Conservation (phyloP, 495 filamentous ascomycete species). For the Friedmanniomyces simplex region DNA sequence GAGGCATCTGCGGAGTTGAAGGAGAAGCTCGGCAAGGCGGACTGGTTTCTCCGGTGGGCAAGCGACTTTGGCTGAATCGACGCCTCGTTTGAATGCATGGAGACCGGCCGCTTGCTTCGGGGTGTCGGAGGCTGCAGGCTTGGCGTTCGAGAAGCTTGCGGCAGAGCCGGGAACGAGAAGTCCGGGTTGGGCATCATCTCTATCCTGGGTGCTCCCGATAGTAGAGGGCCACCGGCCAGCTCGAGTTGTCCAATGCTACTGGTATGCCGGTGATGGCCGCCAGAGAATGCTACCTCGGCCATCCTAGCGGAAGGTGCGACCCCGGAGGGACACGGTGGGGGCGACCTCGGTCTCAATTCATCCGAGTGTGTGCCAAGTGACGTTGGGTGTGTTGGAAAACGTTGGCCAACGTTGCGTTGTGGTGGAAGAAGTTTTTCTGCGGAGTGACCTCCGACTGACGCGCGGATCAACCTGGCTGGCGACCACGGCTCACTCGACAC, state of each 20-base stretch:
- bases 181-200: slow-evolving; percentile 18
- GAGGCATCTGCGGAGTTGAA: slow-evolving; percentile 29
- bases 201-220: slow-evolving; percentile 9
- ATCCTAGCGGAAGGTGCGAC: slow-evolving; percentile 4
- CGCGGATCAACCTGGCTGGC: too few relatives aligned
- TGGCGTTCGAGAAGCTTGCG: not conserved
- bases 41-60: slow-evolving; percentile 19
- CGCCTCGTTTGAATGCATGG: slow-evolving; percentile 11
- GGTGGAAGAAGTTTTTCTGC: too few relatives aligned
- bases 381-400: not conserved
- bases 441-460: too few relatives aligned
- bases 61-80: not conserved
- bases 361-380: not conserved
- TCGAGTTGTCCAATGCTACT: not conserved
- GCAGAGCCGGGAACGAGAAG: slow-evolving; percentile 14
- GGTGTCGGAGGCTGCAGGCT: not conserved
- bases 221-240: not conserved
- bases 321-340: not conserved
- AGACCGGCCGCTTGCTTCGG: slow-evolving; percentile 7
- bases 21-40: slow-evolving; percentile 29
- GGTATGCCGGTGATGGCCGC: not conserved
- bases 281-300: slow-evolving; percentile 6
- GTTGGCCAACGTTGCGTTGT: too few relatives aligned
- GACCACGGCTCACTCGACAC: too few relatives aligned
- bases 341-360: not conserved